Evolutionary conservation across 2,329 filamentous ascomycete species (phyloP).

Genomic region (Ascochyta lentis): DNA sequence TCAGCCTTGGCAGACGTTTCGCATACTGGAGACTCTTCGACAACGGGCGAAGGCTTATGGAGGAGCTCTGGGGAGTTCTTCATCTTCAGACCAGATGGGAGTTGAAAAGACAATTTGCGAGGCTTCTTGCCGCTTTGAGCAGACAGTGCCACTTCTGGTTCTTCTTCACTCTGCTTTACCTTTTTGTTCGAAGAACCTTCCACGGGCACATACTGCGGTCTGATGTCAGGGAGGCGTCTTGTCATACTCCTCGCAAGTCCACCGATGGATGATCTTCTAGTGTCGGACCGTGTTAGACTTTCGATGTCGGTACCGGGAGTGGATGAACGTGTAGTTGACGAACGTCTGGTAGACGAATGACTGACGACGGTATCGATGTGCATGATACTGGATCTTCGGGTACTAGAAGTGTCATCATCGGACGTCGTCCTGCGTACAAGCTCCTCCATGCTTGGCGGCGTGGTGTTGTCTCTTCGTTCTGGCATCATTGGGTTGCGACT

Average conservation of each 20-base stretch:
- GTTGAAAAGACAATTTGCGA: conserved; percentile 18
- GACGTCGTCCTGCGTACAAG: conserved; percentile 23
- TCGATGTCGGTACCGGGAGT: conserved; percentile 2
- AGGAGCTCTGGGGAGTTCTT: neutral
- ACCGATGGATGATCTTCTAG: conserved; percentile 31
- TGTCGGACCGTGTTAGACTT: conserved; percentile 18
- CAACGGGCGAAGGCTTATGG: conserved; percentile 3
- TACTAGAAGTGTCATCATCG: conserved; percentile 19
- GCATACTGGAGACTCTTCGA: neutral
- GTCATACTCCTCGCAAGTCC: conserved; percentile 34
- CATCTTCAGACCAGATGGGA: conserved; percentile 2
- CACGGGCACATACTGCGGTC: neutral
- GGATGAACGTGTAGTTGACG: conserved; percentile 5
- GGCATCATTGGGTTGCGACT: conserved; percentile 24
- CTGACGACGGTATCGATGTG: conserved; percentile 24
- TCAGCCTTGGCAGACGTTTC: neutral
- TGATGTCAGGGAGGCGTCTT: conserved; percentile 32
- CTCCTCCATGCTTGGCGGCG: conserved; percentile 32
- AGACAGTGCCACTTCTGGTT: neutral
- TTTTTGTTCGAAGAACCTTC: neutral
- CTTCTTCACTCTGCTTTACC: neutral
- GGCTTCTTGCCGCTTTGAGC: conserved; percentile 7
- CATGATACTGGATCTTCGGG: conserved; percentile 6
- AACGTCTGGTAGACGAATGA: conserved; percentile 11
- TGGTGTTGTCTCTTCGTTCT: conserved; percentile 8